These are phyloP conservation scores for Tulasnella calospora DNA, from an alignment of 768 basidiomycete genomes.

Conservation along the genomic window DNA sequence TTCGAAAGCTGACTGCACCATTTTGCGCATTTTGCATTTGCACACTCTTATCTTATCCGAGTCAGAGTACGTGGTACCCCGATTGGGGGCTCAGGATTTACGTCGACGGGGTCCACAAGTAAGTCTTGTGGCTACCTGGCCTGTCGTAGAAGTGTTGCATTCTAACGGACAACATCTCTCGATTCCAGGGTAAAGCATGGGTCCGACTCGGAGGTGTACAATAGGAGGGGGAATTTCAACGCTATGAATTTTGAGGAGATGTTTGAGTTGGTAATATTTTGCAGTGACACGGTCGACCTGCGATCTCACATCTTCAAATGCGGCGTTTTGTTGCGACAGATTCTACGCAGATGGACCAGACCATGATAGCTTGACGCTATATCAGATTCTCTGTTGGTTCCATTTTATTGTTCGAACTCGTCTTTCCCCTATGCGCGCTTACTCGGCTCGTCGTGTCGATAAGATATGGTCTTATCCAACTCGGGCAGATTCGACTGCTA, in stretches of 20 bases:
- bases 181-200: slow-evolving; percentile 13
- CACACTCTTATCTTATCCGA: not conserved
- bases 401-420: no score
- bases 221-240: not conserved
- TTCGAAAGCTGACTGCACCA: not conserved
- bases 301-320: no score
- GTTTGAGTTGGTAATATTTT: not conserved
- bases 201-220: slow-evolving; percentile 6
- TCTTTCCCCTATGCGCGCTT: no score
- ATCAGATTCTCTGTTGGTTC: not conserved
- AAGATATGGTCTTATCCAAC: not conserved
- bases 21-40: not conserved
- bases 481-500: not conserved
- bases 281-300: not conserved
- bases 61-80: not conserved
- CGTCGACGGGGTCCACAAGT: slow-evolving; percentile 1
- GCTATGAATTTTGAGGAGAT: slow-evolving; percentile 1
- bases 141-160: no score
- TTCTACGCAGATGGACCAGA: slow-evolving; percentile 4
- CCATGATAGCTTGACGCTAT: not conserved
- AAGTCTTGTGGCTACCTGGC: no score
- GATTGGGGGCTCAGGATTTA: not conserved
- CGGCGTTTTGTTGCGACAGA: not conserved
- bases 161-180: not conserved
- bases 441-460: not conserved